A percentile compares a stretch with the other conserved stretches of the same genome.
These are phyloP conservation scores for Hypoxylon cercidicola DNA, from an alignment of 495 filamentous ascomycete genomes.

Conservation along the genomic window DNA sequence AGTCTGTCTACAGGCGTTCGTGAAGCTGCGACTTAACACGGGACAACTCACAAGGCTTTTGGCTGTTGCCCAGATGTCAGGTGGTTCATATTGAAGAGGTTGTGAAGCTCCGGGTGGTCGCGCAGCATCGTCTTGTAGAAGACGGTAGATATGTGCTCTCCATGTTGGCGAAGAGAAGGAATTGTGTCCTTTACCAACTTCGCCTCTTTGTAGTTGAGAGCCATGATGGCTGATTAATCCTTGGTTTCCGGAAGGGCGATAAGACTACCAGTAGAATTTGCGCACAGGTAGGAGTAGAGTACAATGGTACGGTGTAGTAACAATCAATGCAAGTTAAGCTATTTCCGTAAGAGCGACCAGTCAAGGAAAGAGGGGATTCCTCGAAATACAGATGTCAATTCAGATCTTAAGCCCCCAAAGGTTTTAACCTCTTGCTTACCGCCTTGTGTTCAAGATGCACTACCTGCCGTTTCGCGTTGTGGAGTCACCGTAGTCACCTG, in stretches of 20 bases:
- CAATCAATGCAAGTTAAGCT: too few species aligned
- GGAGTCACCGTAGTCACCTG: constrained; percentile 23
- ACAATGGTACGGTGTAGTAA: too few species aligned
- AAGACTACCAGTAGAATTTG: not conserved
- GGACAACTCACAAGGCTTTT: too few species aligned
- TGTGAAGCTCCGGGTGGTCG: constrained; percentile 71
- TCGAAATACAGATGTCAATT: constrained; percentile 9
- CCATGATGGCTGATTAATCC: constrained; percentile 43
- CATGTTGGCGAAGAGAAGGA: constrained; percentile 67
- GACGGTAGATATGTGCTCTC: constrained; percentile 69
- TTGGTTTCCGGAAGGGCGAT: not conserved
- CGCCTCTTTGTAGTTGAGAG: constrained; percentile 55
- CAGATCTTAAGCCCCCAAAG: constrained; percentile 1
- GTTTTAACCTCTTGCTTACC: constrained; percentile 29
- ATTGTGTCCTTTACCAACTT: constrained; percentile 58
- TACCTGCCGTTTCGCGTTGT: constrained; percentile 12
- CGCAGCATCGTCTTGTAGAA: constrained; percentile 76
- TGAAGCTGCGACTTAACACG: too few species aligned
- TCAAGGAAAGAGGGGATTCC: constrained; percentile 2
- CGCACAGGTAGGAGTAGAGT: not conserved
- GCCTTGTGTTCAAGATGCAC: constrained; percentile 20
- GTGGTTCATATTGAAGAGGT: constrained; percentile 76
- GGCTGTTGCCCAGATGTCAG: constrained; percentile 76
- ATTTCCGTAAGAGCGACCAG: too few species aligned
- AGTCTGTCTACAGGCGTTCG: too few species aligned